Evolutionary conservation across 768 basidiomycete genomes (phyloP), one percentile per base, ranked within the genome.

Genomic region (Russula ochroleuca): DNA sequence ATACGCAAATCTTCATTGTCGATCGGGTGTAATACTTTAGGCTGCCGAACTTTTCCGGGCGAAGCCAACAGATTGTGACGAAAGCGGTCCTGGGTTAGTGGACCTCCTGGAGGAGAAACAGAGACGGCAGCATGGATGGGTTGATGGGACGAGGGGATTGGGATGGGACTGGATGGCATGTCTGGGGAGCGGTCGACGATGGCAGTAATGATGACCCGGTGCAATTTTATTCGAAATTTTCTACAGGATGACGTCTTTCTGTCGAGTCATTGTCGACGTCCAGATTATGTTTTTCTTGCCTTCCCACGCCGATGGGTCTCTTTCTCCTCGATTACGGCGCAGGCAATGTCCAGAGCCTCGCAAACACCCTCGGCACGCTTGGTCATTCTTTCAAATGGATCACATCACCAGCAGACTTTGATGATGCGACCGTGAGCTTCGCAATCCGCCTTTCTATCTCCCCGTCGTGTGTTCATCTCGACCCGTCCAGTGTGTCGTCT

Each of bases 271-370:
- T 28, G 28, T 35, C 35, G 35, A 35, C 35, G 35, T 23, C n/a
- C 13, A 45, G 21, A 43, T 31, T 21, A 57, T 57, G 56, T 31
- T 21, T 45, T 45, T 6, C 17, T 14, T 9, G 3, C 40, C 51
- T 53, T 65, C 52, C 55, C 63, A 65, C 66, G 62, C 58, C 25
- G 54, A 83, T 83, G 82, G 75, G 73, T 63, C 85, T 97, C 67
- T 98, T 86, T 75, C 84, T 98, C 70, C 87, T 98, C 68, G 96
- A 98, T 75, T 97, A 98, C 73, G 95, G 95, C 74, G 95, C 95
- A 57, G 95, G 95, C 23, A 98, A 94, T 72, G 92, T 94, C 51
- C 87, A 88, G 77, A 93, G 90, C 71, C 85, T 98, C 45, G 95
- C 95, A 33, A 98, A 98, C 74, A 90, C 95, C 2, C 80, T 98